Conservation (phyloP, 495 filamentous ascomycete species). For the Podospora conica region DNA sequence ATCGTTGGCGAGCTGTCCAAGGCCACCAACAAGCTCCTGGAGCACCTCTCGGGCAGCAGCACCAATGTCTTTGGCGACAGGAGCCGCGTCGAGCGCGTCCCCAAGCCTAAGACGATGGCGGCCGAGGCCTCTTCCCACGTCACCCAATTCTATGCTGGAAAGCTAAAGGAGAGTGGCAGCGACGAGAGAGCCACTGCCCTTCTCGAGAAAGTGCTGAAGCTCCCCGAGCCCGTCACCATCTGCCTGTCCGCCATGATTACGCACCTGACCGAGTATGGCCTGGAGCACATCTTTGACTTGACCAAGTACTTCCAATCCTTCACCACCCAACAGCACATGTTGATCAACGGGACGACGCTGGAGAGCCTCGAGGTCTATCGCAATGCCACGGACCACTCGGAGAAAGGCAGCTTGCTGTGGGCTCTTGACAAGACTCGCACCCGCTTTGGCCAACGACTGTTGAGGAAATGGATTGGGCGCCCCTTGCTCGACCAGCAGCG, state of each 20-base stretch:
- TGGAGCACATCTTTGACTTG: constrained; percentile 93
- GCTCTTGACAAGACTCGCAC: constrained; percentile 89
- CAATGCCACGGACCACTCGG: constrained; percentile 82
- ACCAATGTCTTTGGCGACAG: constrained; percentile 91
- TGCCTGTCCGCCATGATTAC: constrained; percentile 97
- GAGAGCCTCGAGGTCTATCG: constrained; percentile 93
- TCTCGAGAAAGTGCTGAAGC: constrained; percentile 77
- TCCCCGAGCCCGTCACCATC: constrained; percentile 80
- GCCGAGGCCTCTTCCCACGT: constrained; percentile 84
- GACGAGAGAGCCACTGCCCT: constrained; percentile 50
- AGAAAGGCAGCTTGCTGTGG: constrained; percentile 92
- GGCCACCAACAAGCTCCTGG: constrained; percentile 87
- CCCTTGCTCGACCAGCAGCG: constrained; percentile 73
- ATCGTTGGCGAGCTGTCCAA: constrained; percentile 89
- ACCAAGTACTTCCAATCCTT: constrained; percentile 98
- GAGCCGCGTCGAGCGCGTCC: constrained; percentile 72
- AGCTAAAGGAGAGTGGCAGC: constrained; percentile 52
- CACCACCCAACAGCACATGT: constrained; percentile 89
- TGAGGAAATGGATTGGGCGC: constrained; percentile 93
- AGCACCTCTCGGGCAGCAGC: constrained; percentile 77
- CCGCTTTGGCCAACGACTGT: constrained; percentile 77
- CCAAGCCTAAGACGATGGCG: constrained; percentile 74
- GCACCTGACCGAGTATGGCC: constrained; percentile 85
- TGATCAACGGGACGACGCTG: constrained; percentile 91
- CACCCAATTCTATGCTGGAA: constrained; percentile 87